phyloP scores from a whole-genome alignment of 352 stramenopile genomes.

The Phytopythium delawarense region DNA sequence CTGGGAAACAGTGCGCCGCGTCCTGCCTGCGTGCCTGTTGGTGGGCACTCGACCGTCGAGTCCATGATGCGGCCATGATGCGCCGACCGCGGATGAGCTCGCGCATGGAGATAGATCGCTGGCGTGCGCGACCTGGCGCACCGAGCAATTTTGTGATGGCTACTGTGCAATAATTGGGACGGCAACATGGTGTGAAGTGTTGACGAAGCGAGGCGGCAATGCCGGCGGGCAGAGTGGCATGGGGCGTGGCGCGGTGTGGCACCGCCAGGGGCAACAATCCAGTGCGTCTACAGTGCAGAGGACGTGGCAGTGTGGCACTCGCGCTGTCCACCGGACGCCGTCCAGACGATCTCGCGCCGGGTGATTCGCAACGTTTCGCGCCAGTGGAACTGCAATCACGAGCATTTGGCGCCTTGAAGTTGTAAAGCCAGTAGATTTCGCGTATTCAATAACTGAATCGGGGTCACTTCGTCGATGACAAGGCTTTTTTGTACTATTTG shows the following conservation, averaged over 20 bases:
- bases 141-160: too few species aligned
- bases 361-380: background rate
- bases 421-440: background rate
- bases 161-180: background rate
- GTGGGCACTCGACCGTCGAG: too few species aligned
- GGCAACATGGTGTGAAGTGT: background rate
- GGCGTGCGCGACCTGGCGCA: too few species aligned
- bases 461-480: too few species aligned
- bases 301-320: background rate
- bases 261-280: background rate
- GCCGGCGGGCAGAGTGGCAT: background rate
- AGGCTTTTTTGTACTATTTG: background rate
- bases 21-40: too few species aligned
- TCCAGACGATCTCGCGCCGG: background rate
- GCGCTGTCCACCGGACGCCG: background rate
- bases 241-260: background rate
- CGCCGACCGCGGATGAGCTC: too few species aligned
- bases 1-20: too few species aligned
- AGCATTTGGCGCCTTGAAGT: background rate
- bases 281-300: background rate
- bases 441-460: too few species aligned
- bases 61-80: too few species aligned
- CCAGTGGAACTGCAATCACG: background rate
- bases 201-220: background rate
- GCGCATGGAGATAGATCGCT: too few species aligned